phyloP scores from a whole-genome alignment of 2,329 filamentous ascomycete species.

The Alternaria gansuensis region DNA sequence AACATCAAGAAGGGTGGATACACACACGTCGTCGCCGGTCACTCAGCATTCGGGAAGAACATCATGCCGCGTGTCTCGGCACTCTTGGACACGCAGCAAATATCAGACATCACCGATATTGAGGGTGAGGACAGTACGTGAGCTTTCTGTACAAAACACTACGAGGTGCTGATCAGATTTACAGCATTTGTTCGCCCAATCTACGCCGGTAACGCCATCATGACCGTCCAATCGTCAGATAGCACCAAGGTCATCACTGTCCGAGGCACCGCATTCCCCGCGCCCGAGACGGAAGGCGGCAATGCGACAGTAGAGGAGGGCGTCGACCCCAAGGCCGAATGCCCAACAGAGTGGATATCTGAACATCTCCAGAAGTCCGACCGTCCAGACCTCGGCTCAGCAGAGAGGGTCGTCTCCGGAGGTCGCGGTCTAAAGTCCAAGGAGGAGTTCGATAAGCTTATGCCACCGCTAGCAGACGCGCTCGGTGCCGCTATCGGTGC shows the following conservation, averaged over 20 bases:
- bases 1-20: conserved; percentile 97
- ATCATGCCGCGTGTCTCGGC: conserved; percentile 90
- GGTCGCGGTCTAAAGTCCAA: conserved; percentile 96
- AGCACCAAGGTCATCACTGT: conserved; percentile 88
- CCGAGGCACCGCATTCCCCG: conserved; percentile 88
- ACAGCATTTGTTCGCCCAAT: conserved; percentile 90
- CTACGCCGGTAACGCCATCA: conserved; percentile 96
- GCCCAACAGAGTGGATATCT: conserved; percentile 85
- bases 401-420: conserved; percentile 87
- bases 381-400: conserved; percentile 91
- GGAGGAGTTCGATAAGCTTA: conserved; percentile 93
- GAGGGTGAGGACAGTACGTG: conserved; percentile 81
- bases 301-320: conserved; percentile 82
- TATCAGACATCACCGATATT: conserved; percentile 89
- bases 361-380: conserved; percentile 94
- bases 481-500: conserved; percentile 96
- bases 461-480: conserved; percentile 89
- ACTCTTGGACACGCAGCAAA: conserved; percentile 88
- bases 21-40: conserved; percentile 88
- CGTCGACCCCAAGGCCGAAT: conserved; percentile 79
- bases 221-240: conserved; percentile 92
- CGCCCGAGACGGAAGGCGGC: conserved; percentile 74
- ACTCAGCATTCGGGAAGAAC: conserved; percentile 97
- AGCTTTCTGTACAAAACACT: too few relatives aligned
- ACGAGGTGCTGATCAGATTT: conserved; percentile 11